phyloP scores from a whole-genome alignment of 83 land plant genomes.

The Larix sibirica region DNA sequence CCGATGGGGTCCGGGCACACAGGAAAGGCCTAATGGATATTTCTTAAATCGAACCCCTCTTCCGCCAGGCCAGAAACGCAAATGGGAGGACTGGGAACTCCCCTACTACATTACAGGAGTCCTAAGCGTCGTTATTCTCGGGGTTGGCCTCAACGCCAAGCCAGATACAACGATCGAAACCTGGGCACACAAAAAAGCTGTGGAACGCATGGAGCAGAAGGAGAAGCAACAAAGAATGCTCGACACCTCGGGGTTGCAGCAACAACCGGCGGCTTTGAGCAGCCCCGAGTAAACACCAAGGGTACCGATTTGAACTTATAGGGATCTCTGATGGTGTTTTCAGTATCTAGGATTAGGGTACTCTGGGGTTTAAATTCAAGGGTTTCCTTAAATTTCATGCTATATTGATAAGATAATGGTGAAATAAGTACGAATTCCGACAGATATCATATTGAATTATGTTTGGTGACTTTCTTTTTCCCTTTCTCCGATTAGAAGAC shows the following conservation, averaged over 20 bases:
- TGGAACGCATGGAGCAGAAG: conserved; percentile 64
- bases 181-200: conserved; percentile 97
- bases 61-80: conserved; percentile 83
- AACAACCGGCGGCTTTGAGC: background rate
- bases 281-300: background rate
- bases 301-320: no score
- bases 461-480: no score
- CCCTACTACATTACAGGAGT: conserved; percentile 93
- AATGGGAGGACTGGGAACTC: conserved; percentile 99
- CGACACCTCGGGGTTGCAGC: background rate
- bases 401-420: no score
- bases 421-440: no score
- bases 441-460: no score
- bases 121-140: conserved; percentile 80
- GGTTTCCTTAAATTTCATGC: no score
- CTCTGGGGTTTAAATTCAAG: no score
- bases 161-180: conserved; percentile 95
- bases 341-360: no score
- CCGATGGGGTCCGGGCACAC: conserved; percentile 72
- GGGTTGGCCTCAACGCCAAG: conserved; percentile 95
- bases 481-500: no score
- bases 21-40: conserved; percentile 78
- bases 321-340: no score
- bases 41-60: conserved; percentile 87
- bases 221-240: conserved; percentile 8